Base-by-base conservation (phyloP, 75 land plant genomes). In the Cryptomeria japonica region DNA sequence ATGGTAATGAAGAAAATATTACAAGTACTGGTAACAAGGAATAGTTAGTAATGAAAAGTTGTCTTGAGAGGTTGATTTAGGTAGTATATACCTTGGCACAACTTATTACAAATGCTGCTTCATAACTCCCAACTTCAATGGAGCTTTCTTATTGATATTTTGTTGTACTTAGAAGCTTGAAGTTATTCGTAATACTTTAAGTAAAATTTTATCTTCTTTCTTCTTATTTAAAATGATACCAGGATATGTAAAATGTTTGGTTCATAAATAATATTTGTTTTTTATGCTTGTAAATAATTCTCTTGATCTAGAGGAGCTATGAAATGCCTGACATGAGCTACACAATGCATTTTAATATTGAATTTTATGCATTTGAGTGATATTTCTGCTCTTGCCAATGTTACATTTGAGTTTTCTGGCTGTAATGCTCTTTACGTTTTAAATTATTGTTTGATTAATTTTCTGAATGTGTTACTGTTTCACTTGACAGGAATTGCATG, bases 401-500 rank as follows among this genome's bases (percentile, higher is more conserved):
- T 38, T 38, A 19, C 8, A 79, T 79, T 79, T 39, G 16, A 5
- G 25, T 38, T 79, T 79, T 79, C 14, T 39, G 7, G 28, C 44
- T 25, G 19, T 77, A 16, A 38, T 39, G 82, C 5, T 7, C 44
- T 41, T 78, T 31, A 38, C 5, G 44, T 79, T 41, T 8, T 38
- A 1, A 39, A 9, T 79, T 41, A 37, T 79, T 6, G 41, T 79
- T 39, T 39, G 44, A 79, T 22, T 79, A 79, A 79, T 79, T 9
- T 79, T 79, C 39, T 32, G 13, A 41, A 79, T 18, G 42, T 88
- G 25, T 68, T 22, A 32, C 18, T 85, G 39, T 90, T 15, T 58
- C 28, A 39, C 34, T 86, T 56, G 83, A 38, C 94, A 97, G 96
- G 93, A 84, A 90, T 94, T 94, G 85, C 99, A 95, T 93, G 86